These are phyloP conservation scores for Suillus sp. DNA, from an alignment of 768 basidiomycete species.

Conservation along the genomic window DNA sequence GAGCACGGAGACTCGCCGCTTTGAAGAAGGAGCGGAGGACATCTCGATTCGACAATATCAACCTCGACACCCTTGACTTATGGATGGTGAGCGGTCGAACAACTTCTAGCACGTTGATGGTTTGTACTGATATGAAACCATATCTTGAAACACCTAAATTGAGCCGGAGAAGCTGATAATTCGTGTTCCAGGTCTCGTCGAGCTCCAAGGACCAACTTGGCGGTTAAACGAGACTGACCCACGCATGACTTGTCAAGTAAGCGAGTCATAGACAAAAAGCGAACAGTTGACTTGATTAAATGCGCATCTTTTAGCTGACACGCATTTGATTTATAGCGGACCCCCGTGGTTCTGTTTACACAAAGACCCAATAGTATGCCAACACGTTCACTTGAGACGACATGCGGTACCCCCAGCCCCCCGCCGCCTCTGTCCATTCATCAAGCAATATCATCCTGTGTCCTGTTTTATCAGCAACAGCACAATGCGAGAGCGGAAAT, in stretches of 20 bases:
- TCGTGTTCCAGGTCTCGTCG: background rate
- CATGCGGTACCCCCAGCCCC: background rate
- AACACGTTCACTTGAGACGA: background rate
- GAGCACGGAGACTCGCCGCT: constrained; percentile 1
- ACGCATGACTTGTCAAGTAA: background rate
- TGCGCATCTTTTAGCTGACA: background rate
- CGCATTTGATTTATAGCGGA: background rate
- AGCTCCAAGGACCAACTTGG: background rate
- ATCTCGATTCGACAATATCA: background rate
- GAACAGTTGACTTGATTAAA: background rate
- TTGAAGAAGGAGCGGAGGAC: constrained; percentile 6
- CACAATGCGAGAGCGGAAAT: background rate
- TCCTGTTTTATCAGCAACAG: background rate
- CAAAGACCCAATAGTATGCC: background rate
- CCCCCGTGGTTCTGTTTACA: background rate
- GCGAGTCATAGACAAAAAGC: background rate
- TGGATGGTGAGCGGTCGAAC: background rate
- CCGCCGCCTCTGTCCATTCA: background rate
- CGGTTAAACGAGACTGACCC: background rate
- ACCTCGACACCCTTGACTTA: background rate
- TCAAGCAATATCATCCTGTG: background rate
- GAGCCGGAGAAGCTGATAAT: background rate
- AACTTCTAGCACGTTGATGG: background rate
- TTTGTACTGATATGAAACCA: background rate
- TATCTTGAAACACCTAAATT: background rate